These are phyloP conservation scores for Hippophae rhamnoides DNA, from an alignment of 306 rosid species.

Conservation along the genomic window DNA sequence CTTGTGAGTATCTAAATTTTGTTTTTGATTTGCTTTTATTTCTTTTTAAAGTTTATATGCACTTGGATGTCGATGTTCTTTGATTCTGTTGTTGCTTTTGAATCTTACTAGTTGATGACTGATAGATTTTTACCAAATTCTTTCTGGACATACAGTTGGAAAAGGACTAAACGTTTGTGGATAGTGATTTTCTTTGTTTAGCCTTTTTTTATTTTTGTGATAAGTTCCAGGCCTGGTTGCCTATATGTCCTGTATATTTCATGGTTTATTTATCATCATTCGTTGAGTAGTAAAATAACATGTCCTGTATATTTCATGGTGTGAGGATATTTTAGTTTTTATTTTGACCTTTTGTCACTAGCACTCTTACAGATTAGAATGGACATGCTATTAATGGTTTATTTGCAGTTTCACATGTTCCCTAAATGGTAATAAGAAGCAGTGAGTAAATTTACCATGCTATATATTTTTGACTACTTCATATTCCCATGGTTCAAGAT, in stretches of 20 bases:
- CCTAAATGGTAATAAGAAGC: background rate
- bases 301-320: too few species aligned
- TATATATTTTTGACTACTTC: slow-evolving; percentile 12
- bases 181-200: slow-evolving; percentile 14
- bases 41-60: slow-evolving; percentile 16
- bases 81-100: slow-evolving; percentile 6
- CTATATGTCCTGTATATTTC: background rate
- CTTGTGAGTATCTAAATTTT: slow-evolving; percentile 49
- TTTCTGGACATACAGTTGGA: background rate
- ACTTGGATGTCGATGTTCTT: slow-evolving; percentile 6
- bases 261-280: background rate
- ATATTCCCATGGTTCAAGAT: slow-evolving; percentile 37
- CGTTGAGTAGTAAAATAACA: too few species aligned
- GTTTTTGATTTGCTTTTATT: slow-evolving; percentile 13
- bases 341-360: slow-evolving; percentile 2
- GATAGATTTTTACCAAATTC: background rate
- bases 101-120: slow-evolving; percentile 4
- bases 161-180: slow-evolving; percentile 9
- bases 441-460: background rate
- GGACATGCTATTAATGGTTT: background rate
- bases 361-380: slow-evolving; percentile 2
- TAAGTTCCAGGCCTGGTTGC: background rate
- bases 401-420: background rate
- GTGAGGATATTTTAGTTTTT: background rate
- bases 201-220: background rate